Conservation (phyloP, 257 asterid species). For the Scutellaria minor region DNA sequence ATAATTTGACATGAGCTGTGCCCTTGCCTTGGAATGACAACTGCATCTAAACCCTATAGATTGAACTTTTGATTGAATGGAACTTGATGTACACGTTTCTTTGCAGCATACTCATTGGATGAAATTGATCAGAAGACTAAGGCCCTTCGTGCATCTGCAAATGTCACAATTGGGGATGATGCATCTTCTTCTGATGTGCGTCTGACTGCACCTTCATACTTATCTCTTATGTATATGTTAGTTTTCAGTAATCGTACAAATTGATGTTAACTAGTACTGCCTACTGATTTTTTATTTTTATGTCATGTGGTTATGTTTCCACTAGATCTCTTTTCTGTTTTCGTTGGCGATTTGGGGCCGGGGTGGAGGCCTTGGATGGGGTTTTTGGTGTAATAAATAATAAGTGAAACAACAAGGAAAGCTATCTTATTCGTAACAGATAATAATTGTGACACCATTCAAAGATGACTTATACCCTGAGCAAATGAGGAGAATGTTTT, state of each 20-base stretch:
- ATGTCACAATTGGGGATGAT: constrained; percentile 51
- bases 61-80: not conserved
- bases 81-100: constrained; percentile 27
- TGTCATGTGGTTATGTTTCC: constrained; percentile 3
- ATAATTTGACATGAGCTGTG: not conserved
- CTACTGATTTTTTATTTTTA: not conserved
- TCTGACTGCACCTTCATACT: constrained; percentile 36
- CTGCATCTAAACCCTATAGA: not conserved
- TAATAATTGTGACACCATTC: not conserved
- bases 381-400: not conserved
- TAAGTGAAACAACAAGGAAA: not conserved
- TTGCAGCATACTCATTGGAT: constrained; percentile 72
- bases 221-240: constrained; percentile 31
- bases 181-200: constrained; percentile 70
- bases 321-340: not conserved
- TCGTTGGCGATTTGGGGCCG: not conserved
- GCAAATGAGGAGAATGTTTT: too few species aligned
- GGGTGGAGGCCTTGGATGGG: not conserved
- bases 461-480: not conserved
- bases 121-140: constrained; percentile 72
- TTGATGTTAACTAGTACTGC: constrained; percentile 16
- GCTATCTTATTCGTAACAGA: not conserved
- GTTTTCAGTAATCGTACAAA: constrained; percentile 22
- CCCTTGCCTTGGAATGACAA: constrained; percentile 25
- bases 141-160: constrained; percentile 60